Percentiles rank a stretch among this genome's conserved stretches.
Evolutionary conservation across 768 basidiomycete genomes (phyloP).

Genomic region (Sporobolomyces phaffii): DNA sequence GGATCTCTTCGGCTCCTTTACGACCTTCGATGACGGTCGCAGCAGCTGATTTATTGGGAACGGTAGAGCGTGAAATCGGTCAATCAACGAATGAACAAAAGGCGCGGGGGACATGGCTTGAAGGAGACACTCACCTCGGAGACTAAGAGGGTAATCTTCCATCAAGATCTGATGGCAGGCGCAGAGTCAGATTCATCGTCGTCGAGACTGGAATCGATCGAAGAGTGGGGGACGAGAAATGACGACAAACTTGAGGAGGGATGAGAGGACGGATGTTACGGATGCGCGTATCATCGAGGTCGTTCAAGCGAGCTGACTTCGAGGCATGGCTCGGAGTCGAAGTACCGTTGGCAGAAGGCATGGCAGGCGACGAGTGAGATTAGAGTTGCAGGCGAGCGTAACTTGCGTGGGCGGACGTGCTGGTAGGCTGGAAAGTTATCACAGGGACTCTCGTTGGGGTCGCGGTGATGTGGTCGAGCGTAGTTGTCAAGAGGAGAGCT

Average conservation of each 20-base stretch:
- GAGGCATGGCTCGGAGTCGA: constrained; percentile 10
- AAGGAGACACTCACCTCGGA: constrained; percentile 11
- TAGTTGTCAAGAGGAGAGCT: too few species aligned
- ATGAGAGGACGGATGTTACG: constrained; percentile 40
- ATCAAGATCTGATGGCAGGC: constrained; percentile 9
- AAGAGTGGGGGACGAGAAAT: background rate
- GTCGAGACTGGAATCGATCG: background rate
- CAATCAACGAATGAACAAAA: background rate
- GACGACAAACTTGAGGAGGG: constrained; percentile 36
- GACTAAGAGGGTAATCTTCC: constrained; percentile 57
- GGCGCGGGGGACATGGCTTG: background rate
- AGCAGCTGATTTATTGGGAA: constrained; percentile 51
- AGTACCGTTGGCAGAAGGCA: constrained; percentile 23
- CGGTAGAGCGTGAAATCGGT: background rate
- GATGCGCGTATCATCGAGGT: constrained; percentile 38
- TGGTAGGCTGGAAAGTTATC: too few species aligned
- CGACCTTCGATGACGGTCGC: constrained; percentile 86
- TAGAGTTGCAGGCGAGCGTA: background rate
- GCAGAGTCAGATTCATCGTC: background rate
- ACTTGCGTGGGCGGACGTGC: background rate
- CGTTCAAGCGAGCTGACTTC: constrained; percentile 27
- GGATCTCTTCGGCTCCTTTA: constrained; percentile 65
- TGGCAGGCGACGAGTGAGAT: background rate
- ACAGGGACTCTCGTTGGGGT: too few species aligned
- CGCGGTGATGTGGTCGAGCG: too few species aligned